Evolutionary conservation across 768 basidiomycete species (phyloP).

Genomic region (Suillus variegatus): DNA sequence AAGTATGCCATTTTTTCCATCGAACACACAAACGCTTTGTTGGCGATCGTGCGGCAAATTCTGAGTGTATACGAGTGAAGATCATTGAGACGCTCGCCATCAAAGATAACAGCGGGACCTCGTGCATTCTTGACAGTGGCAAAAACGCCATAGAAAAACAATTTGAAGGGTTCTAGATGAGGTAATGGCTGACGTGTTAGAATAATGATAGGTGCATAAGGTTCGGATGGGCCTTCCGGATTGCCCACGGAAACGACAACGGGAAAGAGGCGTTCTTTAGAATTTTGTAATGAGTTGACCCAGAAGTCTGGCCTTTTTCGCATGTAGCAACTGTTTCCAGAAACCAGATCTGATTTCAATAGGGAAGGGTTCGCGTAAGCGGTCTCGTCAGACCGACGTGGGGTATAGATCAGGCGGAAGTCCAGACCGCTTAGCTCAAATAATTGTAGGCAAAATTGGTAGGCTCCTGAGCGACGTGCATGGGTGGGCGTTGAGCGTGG

Average conservation of each 20-base stretch:
- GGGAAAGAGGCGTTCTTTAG: conserved; percentile 25
- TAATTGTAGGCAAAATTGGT: conserved; percentile 52
- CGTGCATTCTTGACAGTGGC: conserved; percentile 44
- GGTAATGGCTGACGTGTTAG: conserved; percentile 72
- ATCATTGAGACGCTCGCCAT: conserved; percentile 44
- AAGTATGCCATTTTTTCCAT: conserved; percentile 62
- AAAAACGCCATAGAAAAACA: conserved; percentile 58
- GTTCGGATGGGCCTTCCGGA: conserved; percentile 26
- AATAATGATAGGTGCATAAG: conserved; percentile 62
- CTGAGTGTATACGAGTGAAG: conserved; percentile 66
- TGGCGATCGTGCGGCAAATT: conserved; percentile 59
- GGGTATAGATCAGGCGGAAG: conserved; percentile 41
- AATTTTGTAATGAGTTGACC: conserved; percentile 41
- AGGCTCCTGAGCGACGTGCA: conserved; percentile 63
- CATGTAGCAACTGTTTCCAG: conserved; percentile 55
- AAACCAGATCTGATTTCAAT: conserved; percentile 24
- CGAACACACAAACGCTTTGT: conserved; percentile 65
- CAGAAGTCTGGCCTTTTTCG: conserved; percentile 70
- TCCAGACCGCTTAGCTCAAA: conserved; percentile 53
- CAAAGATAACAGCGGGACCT: conserved; percentile 51
- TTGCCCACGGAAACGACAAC: conserved; percentile 42
- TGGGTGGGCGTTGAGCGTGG: conserved; percentile 46
- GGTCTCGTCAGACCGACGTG: conserved; percentile 8
- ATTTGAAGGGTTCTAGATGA: conserved; percentile 49
- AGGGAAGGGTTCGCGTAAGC: not conserved